Conservation (phyloP, 768 basidiomycete species). For the Panaeolus cyanescens region DNA sequence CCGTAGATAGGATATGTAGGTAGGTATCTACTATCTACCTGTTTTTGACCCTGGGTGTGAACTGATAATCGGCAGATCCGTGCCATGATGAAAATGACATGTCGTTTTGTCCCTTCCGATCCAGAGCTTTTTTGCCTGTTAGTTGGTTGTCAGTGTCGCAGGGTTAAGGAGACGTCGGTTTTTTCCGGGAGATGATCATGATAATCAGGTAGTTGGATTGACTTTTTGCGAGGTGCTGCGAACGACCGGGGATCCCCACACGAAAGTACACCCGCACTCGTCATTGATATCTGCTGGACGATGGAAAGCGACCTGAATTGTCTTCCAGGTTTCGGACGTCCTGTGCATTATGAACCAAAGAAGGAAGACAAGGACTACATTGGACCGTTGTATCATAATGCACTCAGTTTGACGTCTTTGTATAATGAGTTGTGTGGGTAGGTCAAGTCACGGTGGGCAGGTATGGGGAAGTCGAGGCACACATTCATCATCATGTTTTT, state of each 20-base stretch:
- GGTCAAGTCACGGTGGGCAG: slow-evolving; percentile 12
- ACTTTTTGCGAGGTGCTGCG: too few relatives aligned
- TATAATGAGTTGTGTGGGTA: background rate
- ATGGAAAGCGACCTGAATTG: background rate
- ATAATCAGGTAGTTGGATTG: background rate
- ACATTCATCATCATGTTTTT: slow-evolving; percentile 5
- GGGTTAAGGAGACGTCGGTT: too few relatives aligned
- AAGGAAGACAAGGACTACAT: slow-evolving; percentile 13
- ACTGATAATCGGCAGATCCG: background rate
- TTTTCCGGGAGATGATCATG: background rate
- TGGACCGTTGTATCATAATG: background rate
- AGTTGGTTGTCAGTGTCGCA: background rate
- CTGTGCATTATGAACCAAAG: slow-evolving; percentile 22
- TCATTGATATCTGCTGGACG: background rate
- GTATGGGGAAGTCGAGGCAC: background rate
- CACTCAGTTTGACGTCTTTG: background rate
- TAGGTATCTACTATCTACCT: too few relatives aligned
- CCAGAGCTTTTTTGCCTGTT: too few relatives aligned
- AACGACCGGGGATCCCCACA: background rate
- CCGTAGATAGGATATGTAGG: background rate
- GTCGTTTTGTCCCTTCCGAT: background rate
- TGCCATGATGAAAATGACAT: background rate
- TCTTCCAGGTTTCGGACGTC: slow-evolving; percentile 29
- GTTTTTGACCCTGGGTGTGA: background rate
- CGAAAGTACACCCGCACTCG: background rate